A percentile compares a stretch with the other conserved stretches of the same genome.
These are phyloP conservation scores for Brassica rapa DNA, from an alignment of 345 rosid genomes.

Conservation along the genomic window DNA sequence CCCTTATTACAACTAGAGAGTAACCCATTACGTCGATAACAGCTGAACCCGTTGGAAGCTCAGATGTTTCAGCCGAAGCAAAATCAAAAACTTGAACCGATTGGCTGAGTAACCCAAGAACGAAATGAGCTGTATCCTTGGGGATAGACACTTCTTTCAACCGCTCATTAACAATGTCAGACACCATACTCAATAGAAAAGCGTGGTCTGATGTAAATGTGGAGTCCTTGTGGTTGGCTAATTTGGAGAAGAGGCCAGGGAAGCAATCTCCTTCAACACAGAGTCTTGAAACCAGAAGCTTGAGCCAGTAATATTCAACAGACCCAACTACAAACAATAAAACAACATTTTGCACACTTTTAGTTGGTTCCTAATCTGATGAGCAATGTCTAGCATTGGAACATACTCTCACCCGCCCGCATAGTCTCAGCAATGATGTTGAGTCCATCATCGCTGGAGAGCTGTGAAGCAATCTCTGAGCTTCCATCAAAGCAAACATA, in stretches of 20 bases:
- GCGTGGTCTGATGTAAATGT: slow-evolving; percentile 61
- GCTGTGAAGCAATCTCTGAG: slow-evolving; percentile 37
- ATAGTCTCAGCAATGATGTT: slow-evolving; percentile 44
- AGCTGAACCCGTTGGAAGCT: slow-evolving; percentile 65
- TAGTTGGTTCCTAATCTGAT: background rate
- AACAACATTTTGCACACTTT: background rate
- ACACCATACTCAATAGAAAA: slow-evolving; percentile 55
- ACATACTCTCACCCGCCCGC: too few species aligned
- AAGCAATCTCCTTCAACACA: slow-evolving; percentile 64
- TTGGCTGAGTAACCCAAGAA: slow-evolving; percentile 49
- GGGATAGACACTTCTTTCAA: slow-evolving; percentile 47
- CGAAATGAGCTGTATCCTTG: slow-evolving; percentile 34
- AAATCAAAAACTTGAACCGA: slow-evolving; percentile 44
- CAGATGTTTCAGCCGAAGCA: slow-evolving; percentile 42
- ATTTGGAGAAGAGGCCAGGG: slow-evolving; percentile 46
- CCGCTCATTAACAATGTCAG: slow-evolving; percentile 61
- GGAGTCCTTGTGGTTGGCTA: slow-evolving; percentile 14
- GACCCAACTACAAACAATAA: slow-evolving; percentile 57
- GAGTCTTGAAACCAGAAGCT: slow-evolving; percentile 63
- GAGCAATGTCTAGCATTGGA: background rate
- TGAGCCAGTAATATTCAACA: slow-evolving; percentile 70
- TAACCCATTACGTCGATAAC: slow-evolving; percentile 60
- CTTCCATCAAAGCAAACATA: slow-evolving; percentile 66
- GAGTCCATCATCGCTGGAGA: slow-evolving; percentile 56
- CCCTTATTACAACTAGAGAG: slow-evolving; percentile 57